Evolutionary conservation across 345 rosid genomes (phyloP).

Genomic region (Boechera retrofracta): DNA sequence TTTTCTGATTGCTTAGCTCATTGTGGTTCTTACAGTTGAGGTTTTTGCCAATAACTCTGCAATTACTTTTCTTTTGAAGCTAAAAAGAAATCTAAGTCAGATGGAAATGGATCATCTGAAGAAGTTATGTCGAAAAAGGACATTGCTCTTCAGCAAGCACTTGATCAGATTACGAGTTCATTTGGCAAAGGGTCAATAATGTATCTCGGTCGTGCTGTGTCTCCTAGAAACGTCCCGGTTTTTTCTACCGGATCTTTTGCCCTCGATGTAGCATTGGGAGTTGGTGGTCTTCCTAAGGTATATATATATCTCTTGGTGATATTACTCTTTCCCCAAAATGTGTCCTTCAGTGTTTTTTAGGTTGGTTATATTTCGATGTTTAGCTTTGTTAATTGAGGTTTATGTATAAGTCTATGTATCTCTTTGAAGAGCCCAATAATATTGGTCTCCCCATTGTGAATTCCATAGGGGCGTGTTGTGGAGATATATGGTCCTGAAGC

Average conservation of each 20-base stretch:
- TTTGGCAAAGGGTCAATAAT: slow-evolving; percentile 93
- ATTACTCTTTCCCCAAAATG: not conserved
- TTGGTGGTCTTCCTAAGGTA: slow-evolving; percentile 98
- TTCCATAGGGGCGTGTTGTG: slow-evolving; percentile 87
- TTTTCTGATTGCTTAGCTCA: slow-evolving; percentile 15
- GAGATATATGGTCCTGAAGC: slow-evolving; percentile 99
- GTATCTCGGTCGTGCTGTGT: slow-evolving; percentile 83
- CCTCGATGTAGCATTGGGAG: slow-evolving; percentile 83
- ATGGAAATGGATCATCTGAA: slow-evolving; percentile 70
- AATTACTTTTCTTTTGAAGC: slow-evolving; percentile 51
- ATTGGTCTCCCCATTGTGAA: slow-evolving; percentile 2
- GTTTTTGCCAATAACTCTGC: slow-evolving; percentile 13
- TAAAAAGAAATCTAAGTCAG: slow-evolving; percentile 71
- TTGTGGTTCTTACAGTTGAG: slow-evolving; percentile 3
- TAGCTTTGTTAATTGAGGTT: not conserved
- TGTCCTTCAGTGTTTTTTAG: slow-evolving; percentile 3
- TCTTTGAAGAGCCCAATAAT: slow-evolving; percentile 17
- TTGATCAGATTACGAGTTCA: slow-evolving; percentile 81
- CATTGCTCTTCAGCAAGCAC: slow-evolving; percentile 80
- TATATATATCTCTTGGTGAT: not conserved
- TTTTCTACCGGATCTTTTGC: slow-evolving; percentile 90
- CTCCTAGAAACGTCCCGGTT: slow-evolving; percentile 76
- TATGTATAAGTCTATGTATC: slow-evolving; percentile 5
- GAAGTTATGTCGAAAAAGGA: slow-evolving; percentile 87
- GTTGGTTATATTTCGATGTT: not conserved